A percentile compares a stretch with the other conserved stretches of the same genome.
phyloP scores from a whole-genome alignment of 768 basidiomycete species.

The Leccinum rimulosum region DNA sequence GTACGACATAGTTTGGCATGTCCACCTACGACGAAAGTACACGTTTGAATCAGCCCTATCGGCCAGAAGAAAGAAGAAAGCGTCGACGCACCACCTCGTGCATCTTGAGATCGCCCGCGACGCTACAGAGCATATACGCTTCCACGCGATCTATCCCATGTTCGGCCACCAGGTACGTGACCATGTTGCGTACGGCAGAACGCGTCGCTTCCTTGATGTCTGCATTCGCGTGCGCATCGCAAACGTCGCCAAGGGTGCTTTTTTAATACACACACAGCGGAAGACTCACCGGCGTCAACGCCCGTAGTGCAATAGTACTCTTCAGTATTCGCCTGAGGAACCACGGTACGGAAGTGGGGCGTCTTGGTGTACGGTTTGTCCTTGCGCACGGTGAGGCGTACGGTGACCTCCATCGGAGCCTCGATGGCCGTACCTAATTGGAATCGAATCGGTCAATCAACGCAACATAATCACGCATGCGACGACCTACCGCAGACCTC shows the following conservation, averaged over 20 bases:
- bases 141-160: constrained; percentile 43
- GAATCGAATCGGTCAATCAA: not conserved
- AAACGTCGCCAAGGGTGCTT: not conserved
- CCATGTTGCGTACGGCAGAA: constrained; percentile 57
- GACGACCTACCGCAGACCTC: constrained; percentile 57
- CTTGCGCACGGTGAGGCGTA: constrained; percentile 55
- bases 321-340: constrained; percentile 13
- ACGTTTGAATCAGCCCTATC: constrained; percentile 1
- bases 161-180: constrained; percentile 45
- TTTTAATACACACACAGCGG: too few relatives aligned
- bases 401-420: constrained; percentile 54
- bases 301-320: constrained; percentile 61
- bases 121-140: constrained; percentile 62
- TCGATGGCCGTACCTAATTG: constrained; percentile 58
- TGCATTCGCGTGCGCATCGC: not conserved
- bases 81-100: constrained; percentile 51
- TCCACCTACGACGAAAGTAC: constrained; percentile 46
- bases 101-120: constrained; percentile 56
- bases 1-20: constrained; percentile 63
- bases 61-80: not conserved
- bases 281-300: constrained; percentile 41
- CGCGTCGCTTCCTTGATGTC: constrained; percentile 56
- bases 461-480: not conserved
- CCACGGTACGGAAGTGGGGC: constrained; percentile 48
- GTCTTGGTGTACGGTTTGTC: constrained; percentile 57